A percentile compares a stretch with the other conserved stretches of the same genome.
Evolutionary conservation across 2,329 filamentous ascomycete genomes (phyloP).

Genomic region (Calonectria naviculata): DNA sequence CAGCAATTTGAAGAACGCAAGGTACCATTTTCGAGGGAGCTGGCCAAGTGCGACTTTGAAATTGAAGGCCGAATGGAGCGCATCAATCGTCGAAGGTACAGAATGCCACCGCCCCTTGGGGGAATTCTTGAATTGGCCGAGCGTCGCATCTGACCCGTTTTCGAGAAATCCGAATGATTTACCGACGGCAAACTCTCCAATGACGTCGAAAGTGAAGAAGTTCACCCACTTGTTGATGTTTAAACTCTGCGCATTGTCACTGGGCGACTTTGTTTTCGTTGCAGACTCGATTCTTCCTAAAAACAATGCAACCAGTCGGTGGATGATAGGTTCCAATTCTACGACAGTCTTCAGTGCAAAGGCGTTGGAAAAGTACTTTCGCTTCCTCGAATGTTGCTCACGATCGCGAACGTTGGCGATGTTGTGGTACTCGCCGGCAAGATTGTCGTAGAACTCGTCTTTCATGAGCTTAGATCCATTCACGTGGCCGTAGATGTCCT

Average conservation of each 20-base stretch:
- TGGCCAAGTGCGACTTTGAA: not conserved
- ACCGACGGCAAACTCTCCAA: not conserved
- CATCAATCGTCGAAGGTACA: not conserved
- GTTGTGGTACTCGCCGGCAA: not conserved
- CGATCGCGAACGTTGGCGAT: not conserved
- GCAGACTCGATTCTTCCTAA: not conserved
- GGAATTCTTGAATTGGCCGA: not conserved
- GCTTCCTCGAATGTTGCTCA: not conserved
- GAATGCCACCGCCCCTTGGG: not conserved
- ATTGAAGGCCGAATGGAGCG: not conserved
- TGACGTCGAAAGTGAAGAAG: not conserved
- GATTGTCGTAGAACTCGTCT: not conserved
- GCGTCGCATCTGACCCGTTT: not conserved
- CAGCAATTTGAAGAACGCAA: not conserved
- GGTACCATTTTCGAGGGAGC: not conserved
- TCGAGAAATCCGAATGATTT: not conserved
- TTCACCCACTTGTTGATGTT: not conserved
- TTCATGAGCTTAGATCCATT: not conserved
- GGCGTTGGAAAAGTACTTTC: not conserved
- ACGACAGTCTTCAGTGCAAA: not conserved
- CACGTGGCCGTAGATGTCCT: not conserved
- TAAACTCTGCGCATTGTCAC: not conserved
- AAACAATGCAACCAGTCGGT: not conserved
- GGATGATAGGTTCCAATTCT: not conserved
- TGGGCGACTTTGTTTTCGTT: not conserved